phyloP scores from a whole-genome alignment of 495 filamentous ascomycete genomes.

The Pyrenula massariospora region DNA sequence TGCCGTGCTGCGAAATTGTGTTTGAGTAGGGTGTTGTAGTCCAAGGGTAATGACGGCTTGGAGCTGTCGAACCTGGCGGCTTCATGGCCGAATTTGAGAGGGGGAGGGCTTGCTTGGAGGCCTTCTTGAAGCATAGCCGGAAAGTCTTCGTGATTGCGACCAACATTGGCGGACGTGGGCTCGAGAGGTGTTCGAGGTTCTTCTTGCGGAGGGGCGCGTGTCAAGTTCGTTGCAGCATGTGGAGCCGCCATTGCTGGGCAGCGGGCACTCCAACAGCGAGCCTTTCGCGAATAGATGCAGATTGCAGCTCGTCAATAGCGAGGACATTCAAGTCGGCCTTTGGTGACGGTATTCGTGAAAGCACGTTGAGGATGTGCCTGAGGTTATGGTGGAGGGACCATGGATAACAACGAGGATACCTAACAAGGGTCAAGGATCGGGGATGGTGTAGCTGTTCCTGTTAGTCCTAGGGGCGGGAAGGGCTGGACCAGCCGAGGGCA shows the following conservation, averaged over 20 bases:
- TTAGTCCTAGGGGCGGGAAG: neutral
- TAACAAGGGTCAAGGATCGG: neutral
- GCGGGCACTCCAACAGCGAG: too few species aligned
- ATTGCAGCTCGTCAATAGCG: neutral
- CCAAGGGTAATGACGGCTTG: neutral
- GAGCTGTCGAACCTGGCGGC: neutral
- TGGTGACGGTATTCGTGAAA: too few species aligned
- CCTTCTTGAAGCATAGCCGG: neutral
- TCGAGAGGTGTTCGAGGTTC: neutral
- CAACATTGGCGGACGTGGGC: neutral
- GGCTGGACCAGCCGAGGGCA: neutral
- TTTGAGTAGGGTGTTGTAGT: neutral
- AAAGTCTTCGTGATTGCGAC: neutral
- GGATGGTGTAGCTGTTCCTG: neutral
- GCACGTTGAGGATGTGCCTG: too few species aligned
- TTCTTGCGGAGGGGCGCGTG: neutral
- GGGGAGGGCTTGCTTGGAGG: neutral
- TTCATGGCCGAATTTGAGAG: neutral
- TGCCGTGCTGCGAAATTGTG: neutral
- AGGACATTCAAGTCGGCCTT: neutral
- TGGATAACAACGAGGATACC: too few species aligned
- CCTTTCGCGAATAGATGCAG: too few species aligned
- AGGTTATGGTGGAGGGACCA: too few species aligned
- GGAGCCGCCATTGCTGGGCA: neutral
- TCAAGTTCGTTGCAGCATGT: neutral